Base-by-base conservation (phyloP, 176 grass and related monocot species). In the Poa annua region DNA sequence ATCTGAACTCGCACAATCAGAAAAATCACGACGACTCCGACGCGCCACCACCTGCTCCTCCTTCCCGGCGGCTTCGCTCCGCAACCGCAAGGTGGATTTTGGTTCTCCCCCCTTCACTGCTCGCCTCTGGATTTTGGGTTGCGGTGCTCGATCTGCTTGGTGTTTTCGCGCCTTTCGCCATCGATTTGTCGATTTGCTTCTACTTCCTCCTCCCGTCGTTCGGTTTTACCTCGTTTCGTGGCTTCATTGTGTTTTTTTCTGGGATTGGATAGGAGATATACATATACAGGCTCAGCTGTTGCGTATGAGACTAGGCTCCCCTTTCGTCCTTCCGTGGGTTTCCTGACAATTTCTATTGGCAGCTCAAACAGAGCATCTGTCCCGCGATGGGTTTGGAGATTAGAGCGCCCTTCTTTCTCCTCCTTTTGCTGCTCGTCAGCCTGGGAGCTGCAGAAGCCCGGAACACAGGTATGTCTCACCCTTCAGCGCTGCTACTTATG, bases 351-450 rank as follows among this genome's bases (percentile, higher is more conserved):
- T 80, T 4, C 3, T 64, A 36, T 22, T 64, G 44, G 59, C 78
- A 80, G 78, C 60, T 80, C 60, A 66, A 36, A 42, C 6, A 5
- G 9, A 8, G 56, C 7, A 73, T 6, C 53, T 24, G 0, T 47
- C 56, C 1, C 56, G 14, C 39, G 3, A 80, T 80, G 78, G 78
- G 26, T 9, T 8, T 52, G 10, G 49, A 3, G 10, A 6, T 47
- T 8, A 79, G 22, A 4, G 11, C 14, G 26, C 44, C 78, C 1
- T 66, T 52, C 78, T 15, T 21, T 6, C 61, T 67, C 6, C 26
- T 66, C 24, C 16, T 47, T 71, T 53, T 87, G 63, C 76, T 91
- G 61, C 33, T 88, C 26, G 75, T 91, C 57, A 80, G 80, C 68
- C 77, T 51, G 21, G 75, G 80, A 35, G 29, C 60, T 64, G 75